Percentiles rank a stretch among this genome's conserved stretches.
These are phyloP conservation scores for Crucihimalaya himalaica DNA, from an alignment of 345 rosid genomes.

Conservation along the genomic window DNA sequence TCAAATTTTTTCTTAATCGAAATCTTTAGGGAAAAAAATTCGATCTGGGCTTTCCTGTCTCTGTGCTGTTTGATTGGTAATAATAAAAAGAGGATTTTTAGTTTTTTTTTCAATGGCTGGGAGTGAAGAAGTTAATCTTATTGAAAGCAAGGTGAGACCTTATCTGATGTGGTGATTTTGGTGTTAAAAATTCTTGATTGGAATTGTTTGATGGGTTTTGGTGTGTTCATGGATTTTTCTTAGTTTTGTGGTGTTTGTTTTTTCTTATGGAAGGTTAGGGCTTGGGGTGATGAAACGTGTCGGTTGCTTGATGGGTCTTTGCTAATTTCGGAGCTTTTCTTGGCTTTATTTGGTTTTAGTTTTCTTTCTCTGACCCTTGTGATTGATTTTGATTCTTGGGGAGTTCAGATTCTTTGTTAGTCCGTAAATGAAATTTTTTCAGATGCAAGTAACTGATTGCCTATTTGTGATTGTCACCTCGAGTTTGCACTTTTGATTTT, in stretches of 20 bases:
- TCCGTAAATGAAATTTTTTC: neutral
- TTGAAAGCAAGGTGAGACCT: slow-evolving; percentile 69
- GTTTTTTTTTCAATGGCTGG: slow-evolving; percentile 54
- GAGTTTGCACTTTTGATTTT: no score
- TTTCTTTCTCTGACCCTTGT: slow-evolving; percentile 10
- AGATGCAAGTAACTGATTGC: neutral
- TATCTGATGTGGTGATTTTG: neutral
- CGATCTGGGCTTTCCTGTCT: slow-evolving; percentile 36
- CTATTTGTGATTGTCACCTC: neutral
- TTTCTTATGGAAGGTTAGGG: slow-evolving; percentile 4
- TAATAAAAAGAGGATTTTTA: neutral
- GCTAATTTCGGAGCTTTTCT: slow-evolving; percentile 4
- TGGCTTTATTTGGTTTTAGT: slow-evolving; percentile 21
- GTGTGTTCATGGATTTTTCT: slow-evolving; percentile 15
- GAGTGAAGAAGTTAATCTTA: slow-evolving; percentile 62
- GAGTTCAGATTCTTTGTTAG: neutral
- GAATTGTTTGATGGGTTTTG: slow-evolving; percentile 7
- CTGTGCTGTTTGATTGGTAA: slow-evolving; percentile 7
- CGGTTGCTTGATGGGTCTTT: slow-evolving; percentile 29
- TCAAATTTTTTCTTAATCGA: neutral
- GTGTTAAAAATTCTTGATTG: neutral
- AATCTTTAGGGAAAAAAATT: neutral
- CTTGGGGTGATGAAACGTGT: slow-evolving; percentile 39
- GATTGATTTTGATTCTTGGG: slow-evolving; percentile 2
- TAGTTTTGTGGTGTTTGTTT: slow-evolving; percentile 11